Percentiles rank a stretch among this genome's conserved stretches.
These are phyloP conservation scores for Tolypocladium inflatum DNA, from an alignment of 2,329 filamentous ascomycete genomes.

Conservation along the genomic window DNA sequence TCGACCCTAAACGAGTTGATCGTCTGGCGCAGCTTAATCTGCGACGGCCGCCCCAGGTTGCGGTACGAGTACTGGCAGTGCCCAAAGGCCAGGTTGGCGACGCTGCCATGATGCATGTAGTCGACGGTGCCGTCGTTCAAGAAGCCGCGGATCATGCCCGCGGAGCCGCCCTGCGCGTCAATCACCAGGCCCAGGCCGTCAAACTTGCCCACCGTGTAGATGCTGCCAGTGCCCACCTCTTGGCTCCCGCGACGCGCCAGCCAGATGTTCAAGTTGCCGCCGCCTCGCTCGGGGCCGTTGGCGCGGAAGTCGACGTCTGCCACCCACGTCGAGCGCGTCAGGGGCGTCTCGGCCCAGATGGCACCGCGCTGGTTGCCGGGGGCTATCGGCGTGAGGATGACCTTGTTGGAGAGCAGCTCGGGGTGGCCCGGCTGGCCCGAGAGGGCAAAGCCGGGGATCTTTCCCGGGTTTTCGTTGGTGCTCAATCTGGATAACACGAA, in stretches of 20 bases:
- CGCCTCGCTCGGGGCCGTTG: conserved; percentile 73
- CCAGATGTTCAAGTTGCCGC: conserved; percentile 92
- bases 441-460: conserved; percentile 45
- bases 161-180: conserved; percentile 68
- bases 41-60: conserved; percentile 77
- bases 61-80: conserved; percentile 88
- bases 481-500: background rate
- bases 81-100: conserved; percentile 84
- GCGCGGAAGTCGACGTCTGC: conserved; percentile 82
- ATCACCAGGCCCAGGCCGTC: conserved; percentile 85
- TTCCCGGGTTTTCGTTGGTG: conserved; percentile 17
- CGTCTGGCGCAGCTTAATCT: conserved; percentile 63
- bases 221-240: conserved; percentile 60
- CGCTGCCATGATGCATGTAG: conserved; percentile 63
- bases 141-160: conserved; percentile 82
- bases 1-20: conserved; percentile 62
- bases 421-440: conserved; percentile 44
- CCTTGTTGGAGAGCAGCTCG: conserved; percentile 72
- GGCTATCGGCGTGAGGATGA: conserved; percentile 82
- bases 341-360: conserved; percentile 62
- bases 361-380: conserved; percentile 80
- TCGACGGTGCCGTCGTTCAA: conserved; percentile 83
- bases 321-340: conserved; percentile 63
- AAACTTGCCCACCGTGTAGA: conserved; percentile 78
- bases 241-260: conserved; percentile 62